Evolutionary conservation across 306 rosid genomes (phyloP), one percentile per base, ranked within the genome.

Genomic region (Luffa acutangula): DNA sequence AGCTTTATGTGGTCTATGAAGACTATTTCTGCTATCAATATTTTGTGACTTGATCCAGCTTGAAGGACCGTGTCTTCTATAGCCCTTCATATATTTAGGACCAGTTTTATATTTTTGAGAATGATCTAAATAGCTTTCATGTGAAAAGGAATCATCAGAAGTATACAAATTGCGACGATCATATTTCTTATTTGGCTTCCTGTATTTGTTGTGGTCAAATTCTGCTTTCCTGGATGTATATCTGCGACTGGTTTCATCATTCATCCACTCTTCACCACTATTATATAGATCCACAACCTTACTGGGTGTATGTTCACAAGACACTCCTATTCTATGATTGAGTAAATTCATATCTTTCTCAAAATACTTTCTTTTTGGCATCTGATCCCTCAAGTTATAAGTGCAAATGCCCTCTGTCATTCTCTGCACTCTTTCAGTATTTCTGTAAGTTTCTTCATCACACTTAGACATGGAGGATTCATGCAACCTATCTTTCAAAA

Each of bases 251-350:
- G 64, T 85, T 75, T 85, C 92, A 76, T 88, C 94, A 65, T 83
- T 88, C 46, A 83, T 77, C 97, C 93, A 92, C 79, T 87, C 90
- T 85, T 81, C 95, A 87, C 62, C 79, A 57, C 70, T 82, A 79
- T 89, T 89, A 59, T 86, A 85, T 36, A 65, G 49, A 82, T 88
- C 93, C 79, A 87, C 85, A 79, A 82, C 86, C 76, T 86, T 89
- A 79, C 85, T 86, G n/a, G 74, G 48, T 58, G 85, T 46, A 91
- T 91, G 76, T 60, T 92, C 86, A 84, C 81, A 54, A 78, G 93
- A 77, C 71, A 79, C 79, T 63, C 78, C 72, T 82, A 78, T 81
- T 81, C 89, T 89, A 65, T 82, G 58, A 84, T 84, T 87, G 76
- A 69, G 83, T 43, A 75, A 78, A 78, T 81, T 86, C 45, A 59